Base-by-base conservation (phyloP, 805 yeast genomes). In the Candida ortonii region DNA sequence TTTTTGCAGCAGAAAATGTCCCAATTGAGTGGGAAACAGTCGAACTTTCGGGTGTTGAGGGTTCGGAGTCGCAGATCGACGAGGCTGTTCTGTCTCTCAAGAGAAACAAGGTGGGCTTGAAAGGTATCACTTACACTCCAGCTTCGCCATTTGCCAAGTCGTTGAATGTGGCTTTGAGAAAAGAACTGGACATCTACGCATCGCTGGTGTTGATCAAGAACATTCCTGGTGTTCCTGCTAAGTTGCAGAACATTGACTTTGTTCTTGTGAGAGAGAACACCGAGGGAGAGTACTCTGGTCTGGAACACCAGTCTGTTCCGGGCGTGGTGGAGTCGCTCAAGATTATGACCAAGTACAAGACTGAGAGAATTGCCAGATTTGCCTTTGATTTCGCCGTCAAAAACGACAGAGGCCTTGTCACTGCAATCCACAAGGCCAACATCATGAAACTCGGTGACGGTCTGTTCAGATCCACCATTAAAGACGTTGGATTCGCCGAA, bases 401-500 rank as follows among this genome's bases (percentile, higher is more conserved):
- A 70, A 85, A 93, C 75, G 78, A 84, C 73, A 86, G 97, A 73
- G 80, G 83, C 65, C 68, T 76, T 52, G 97, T 90, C 44, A 88
- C 97, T 34, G 96, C 96, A 52, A 93, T 90, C 59, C 98, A 90
- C 80, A 90, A 90, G 72, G 98, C 98, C 51, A 93, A 93, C 77
- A 90, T 90, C 60, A 90, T 90, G 98, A 90, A 90, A 73, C 78
- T 88, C 61, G 95, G 96, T 64, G 98, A 90, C 64, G 98, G 98
- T 67, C 76, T 90, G 57, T 90, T 93, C 79, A 86, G 96, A 76
- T 77, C 82, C 66, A 88, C 96, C 49, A 85, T 90, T 54, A 80
- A 87, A 65, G 83, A 82, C 52, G 80, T 93, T 49, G 89, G 87
- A 59, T 83, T 77, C 47, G 80, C 78, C 54, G 90, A 84, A 66